phyloP scores from a whole-genome alignment of 306 rosid genomes.

The Acacia crassicarpa region DNA sequence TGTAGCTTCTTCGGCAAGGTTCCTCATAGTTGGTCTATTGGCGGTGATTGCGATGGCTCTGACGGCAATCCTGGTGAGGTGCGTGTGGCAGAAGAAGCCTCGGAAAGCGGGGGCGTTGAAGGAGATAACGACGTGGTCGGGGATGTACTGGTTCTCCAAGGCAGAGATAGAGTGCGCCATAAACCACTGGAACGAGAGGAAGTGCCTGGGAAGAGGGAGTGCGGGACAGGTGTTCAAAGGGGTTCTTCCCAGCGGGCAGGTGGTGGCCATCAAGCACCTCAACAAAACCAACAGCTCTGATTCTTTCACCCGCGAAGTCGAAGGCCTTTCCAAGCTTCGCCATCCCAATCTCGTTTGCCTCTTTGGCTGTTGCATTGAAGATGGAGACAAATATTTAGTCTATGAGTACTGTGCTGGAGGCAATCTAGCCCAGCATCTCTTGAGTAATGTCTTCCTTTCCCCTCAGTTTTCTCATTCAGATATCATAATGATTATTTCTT shows the following conservation, averaged over 20 bases:
- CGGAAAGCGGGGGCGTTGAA: slow-evolving; percentile 24
- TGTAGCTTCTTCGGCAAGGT: slow-evolving; percentile 32
- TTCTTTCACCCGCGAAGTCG: slow-evolving; percentile 66
- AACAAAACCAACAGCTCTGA: slow-evolving; percentile 53
- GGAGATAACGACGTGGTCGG: slow-evolving; percentile 54
- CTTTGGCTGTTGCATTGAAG: slow-evolving; percentile 72
- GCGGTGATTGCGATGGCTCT: slow-evolving; percentile 27
- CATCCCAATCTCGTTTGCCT: slow-evolving; percentile 80
- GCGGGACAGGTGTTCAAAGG: slow-evolving; percentile 84
- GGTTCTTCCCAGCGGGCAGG: slow-evolving; percentile 81
- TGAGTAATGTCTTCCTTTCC: slow-evolving; percentile 43
- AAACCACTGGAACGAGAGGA: slow-evolving; percentile 37
- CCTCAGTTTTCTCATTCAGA: background rate
- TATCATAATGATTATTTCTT: background rate
- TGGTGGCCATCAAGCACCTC: slow-evolving; percentile 80
- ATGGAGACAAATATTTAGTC: slow-evolving; percentile 66
- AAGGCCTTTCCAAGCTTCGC: slow-evolving; percentile 76
- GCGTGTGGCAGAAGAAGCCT: slow-evolving; percentile 48
- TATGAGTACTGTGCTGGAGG: slow-evolving; percentile 77
- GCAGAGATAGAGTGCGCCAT: slow-evolving; percentile 76
- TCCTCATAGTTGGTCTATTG: slow-evolving; percentile 27
- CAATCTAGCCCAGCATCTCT: slow-evolving; percentile 82
- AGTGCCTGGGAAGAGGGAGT: slow-evolving; percentile 74
- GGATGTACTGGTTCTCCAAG: slow-evolving; percentile 69
- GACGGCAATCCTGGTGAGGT: slow-evolving; percentile 42